Percentiles rank a stretch among this genome's conserved stretches.
Evolutionary conservation across 164 flowering plant species (phyloP).

Genomic region (Sextonia rubra): DNA sequence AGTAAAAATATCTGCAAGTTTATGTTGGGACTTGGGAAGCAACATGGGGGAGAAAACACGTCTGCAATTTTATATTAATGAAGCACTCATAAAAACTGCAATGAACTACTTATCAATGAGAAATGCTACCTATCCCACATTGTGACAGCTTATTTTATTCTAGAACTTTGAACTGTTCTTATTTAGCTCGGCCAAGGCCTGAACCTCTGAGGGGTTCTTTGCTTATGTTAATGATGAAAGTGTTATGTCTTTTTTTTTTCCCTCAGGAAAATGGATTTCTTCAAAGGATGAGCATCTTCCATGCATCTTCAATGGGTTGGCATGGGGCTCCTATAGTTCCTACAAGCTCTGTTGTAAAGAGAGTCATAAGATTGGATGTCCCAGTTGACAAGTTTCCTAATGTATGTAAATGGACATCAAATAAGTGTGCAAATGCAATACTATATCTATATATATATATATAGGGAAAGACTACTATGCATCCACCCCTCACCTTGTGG

Average conservation of each 20-base stretch:
- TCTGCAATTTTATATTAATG: too few relatives aligned
- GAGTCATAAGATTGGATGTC: conserved; percentile 74
- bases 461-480: too few relatives aligned
- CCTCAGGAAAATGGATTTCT: conserved; percentile 53
- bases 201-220: not conserved
- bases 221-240: not conserved
- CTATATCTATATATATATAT: not conserved
- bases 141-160: not conserved
- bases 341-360: conserved; percentile 51
- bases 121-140: not conserved
- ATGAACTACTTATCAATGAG: not conserved
- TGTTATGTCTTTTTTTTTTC: conserved; percentile 3
- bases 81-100: too few relatives aligned
- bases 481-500: too few relatives aligned
- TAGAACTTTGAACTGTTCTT: not conserved
- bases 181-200: too few relatives aligned
- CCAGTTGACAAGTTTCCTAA: conserved; percentile 78
- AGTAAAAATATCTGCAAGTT: too few relatives aligned
- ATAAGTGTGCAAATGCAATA: not conserved
- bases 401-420: conserved; percentile 32
- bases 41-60: too few relatives aligned
- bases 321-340: conserved; percentile 56
- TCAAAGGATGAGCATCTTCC: conserved; percentile 52
- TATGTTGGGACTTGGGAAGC: too few relatives aligned
- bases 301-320: conserved; percentile 60